These are phyloP conservation scores for Euphorbia celastroides DNA, from an alignment of 441 rosid genomes.

Conservation along the genomic window DNA sequence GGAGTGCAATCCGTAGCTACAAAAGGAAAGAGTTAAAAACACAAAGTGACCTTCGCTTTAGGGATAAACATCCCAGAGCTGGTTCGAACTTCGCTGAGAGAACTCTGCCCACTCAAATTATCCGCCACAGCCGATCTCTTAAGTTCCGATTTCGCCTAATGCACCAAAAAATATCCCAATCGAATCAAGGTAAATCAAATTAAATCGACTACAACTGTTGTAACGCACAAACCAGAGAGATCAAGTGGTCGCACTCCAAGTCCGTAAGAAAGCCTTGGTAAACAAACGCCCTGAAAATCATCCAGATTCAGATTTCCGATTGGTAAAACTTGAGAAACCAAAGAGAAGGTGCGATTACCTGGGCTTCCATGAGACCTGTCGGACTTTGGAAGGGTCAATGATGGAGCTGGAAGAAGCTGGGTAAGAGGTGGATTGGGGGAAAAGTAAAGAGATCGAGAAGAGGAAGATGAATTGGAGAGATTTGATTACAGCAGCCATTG, in stretches of 20 bases:
- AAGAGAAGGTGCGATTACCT: constrained; percentile 42
- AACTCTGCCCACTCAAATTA: constrained; percentile 72
- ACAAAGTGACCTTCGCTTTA: constrained; percentile 63
- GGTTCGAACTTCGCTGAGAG: constrained; percentile 79
- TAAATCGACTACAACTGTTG: background rate
- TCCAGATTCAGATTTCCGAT: background rate
- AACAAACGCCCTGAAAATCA: constrained; percentile 66
- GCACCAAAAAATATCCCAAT: background rate
- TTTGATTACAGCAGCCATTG: constrained; percentile 20
- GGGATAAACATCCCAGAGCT: constrained; percentile 94
- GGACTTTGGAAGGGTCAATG: constrained; percentile 81
- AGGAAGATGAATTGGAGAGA: constrained; percentile 28
- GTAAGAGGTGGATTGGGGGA: constrained; percentile 27
- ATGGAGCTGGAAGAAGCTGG: constrained; percentile 44
- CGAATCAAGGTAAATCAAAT: background rate
- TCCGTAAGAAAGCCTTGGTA: constrained; percentile 87
- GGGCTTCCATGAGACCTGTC: constrained; percentile 83
- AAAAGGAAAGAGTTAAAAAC: background rate
- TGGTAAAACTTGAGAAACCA: background rate
- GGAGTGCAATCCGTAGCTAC: background rate
- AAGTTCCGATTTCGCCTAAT: constrained; percentile 78
- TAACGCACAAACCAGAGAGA: constrained; percentile 56
- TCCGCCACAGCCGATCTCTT: constrained; percentile 98
- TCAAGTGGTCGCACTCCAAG: constrained; percentile 87
- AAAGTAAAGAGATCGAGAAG: constrained; percentile 33